A percentile compares a stretch with the other conserved stretches of the same genome.
These are phyloP conservation scores for Chloranthus sessilifolius DNA, from an alignment of 164 flowering plant genomes.

Conservation along the genomic window DNA sequence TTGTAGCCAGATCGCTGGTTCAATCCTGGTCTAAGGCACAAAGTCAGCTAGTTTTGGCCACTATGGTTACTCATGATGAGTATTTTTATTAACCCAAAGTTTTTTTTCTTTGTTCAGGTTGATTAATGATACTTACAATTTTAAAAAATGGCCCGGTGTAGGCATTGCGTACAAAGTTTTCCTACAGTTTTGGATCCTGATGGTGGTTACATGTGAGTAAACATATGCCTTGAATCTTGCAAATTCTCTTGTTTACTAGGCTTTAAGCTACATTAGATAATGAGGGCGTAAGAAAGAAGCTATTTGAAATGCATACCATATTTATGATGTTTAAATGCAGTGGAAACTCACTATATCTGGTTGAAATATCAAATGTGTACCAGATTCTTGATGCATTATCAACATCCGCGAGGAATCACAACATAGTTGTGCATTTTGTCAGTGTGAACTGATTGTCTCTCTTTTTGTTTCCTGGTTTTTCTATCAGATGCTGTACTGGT, in stretches of 20 bases:
- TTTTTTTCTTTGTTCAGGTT: background rate
- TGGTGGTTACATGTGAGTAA: conserved; percentile 10
- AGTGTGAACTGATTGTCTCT: background rate
- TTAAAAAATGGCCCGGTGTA: conserved; percentile 16
- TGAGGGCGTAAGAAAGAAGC: too few species aligned
- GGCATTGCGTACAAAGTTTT: background rate
- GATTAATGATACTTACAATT: background rate
- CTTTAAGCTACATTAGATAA: too few species aligned
- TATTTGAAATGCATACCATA: too few species aligned
- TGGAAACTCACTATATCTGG: too few species aligned
- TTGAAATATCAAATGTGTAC: too few species aligned
- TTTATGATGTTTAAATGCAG: too few species aligned
- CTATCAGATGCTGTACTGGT: conserved; percentile 12
- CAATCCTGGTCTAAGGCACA: too few species aligned
- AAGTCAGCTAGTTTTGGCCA: too few species aligned
- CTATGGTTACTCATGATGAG: too few species aligned
- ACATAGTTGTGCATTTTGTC: background rate
- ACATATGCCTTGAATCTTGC: background rate
- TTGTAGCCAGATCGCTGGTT: too few species aligned
- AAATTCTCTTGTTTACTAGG: background rate
- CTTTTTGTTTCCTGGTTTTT: background rate
- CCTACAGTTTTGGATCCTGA: background rate
- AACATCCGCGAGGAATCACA: too few species aligned
- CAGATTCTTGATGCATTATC: too few species aligned
- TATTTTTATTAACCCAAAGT: background rate